Evolutionary conservation across 192 early-diverging fungal species (phyloP).

Genomic region (Coemansia sp.): DNA sequence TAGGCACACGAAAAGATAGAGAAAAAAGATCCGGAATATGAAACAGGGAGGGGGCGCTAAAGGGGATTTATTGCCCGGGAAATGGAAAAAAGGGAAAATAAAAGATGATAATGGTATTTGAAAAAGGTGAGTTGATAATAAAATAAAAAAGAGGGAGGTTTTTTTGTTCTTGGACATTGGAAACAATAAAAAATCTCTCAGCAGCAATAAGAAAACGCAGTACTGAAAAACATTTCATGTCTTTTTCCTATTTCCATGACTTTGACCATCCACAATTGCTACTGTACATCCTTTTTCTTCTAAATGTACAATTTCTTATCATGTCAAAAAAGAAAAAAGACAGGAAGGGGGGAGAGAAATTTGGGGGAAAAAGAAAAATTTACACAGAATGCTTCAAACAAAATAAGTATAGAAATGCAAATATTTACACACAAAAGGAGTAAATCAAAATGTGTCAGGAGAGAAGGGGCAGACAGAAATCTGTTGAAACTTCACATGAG

Average conservation of each 20-base stretch:
- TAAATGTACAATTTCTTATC: too few species aligned
- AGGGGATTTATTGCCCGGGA: neutral
- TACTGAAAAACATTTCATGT: neutral
- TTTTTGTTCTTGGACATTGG: neutral
- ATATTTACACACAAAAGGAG: neutral
- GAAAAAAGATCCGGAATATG: slow-evolving; percentile 3
- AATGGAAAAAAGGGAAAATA: neutral
- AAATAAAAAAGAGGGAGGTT: neutral
- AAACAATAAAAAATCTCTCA: neutral
- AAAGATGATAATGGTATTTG: neutral
- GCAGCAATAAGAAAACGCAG: neutral
- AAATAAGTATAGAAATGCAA: too few species aligned
- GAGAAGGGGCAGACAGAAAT: neutral
- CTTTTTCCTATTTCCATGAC: neutral
- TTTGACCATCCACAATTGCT: neutral
- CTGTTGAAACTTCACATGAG: neutral
- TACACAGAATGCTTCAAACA: too few species aligned
- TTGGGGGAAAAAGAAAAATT: too few species aligned
- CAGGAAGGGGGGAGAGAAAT: neutral
- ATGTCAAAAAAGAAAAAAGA: neutral
- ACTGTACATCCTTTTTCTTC: neutral
- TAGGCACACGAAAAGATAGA: neutral
- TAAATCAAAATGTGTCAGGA: neutral
- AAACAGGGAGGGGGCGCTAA: neutral
- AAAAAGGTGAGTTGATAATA: neutral